Conservation (phyloP, 2,329 filamentous ascomycete species). For the Beauveria bassiana region DNA sequence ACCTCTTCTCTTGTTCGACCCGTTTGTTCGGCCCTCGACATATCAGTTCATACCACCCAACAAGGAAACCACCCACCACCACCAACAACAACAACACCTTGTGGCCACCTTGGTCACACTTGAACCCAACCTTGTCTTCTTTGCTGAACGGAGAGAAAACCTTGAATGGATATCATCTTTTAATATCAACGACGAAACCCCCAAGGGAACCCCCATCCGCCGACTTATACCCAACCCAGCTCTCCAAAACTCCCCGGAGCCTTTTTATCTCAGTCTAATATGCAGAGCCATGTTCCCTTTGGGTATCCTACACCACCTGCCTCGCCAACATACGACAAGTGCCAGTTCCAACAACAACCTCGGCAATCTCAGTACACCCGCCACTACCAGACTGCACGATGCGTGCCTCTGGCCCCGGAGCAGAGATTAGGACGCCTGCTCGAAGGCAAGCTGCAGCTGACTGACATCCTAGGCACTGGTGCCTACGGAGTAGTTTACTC, state of each 20-base stretch:
- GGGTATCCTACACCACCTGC: constrained; percentile 52
- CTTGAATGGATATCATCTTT: constrained; percentile 8
- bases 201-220: not conserved
- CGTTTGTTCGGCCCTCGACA: constrained; percentile 11
- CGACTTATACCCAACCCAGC: not conserved
- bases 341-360: constrained; percentile 30
- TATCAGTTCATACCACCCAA: not conserved
- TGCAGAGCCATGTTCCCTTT: constrained; percentile 51
- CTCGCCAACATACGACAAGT: constrained; percentile 48
- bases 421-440: constrained; percentile 79
- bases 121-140: not conserved
- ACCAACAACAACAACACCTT: not conserved
- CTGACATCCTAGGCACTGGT: constrained; percentile 79
- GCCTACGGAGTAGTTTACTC: constrained; percentile 96
- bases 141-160: not conserved
- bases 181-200: constrained; percentile 2
- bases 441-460: constrained; percentile 75
- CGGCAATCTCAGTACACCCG: constrained; percentile 27
- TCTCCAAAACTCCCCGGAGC: constrained; percentile 15
- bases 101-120: not conserved
- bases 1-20: not conserved
- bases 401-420: constrained; percentile 61
- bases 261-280: constrained; percentile 34
- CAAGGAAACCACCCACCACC: no score
- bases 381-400: constrained; percentile 35